These are phyloP conservation scores for Lactuca saligna DNA, from an alignment of 129 eudicot species.

Conservation along the genomic window DNA sequence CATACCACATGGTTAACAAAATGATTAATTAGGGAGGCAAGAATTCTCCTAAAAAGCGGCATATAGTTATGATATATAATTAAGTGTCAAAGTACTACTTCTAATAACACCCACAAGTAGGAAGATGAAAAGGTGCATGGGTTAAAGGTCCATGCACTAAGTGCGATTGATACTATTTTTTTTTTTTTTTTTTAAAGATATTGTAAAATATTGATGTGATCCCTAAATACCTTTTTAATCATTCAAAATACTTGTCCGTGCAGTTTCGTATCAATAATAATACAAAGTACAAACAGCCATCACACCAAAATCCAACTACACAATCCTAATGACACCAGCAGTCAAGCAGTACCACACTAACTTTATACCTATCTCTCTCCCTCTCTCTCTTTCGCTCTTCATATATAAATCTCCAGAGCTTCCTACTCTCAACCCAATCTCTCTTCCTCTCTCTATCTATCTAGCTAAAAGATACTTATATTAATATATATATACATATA, in stretches of 20 bases:
- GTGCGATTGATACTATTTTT: conserved; percentile 32
- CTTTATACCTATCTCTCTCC: conserved; percentile 25
- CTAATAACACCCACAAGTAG: conserved; percentile 12
- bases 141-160: conserved; percentile 36
- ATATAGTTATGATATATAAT: neutral
- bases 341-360: conserved; percentile 27
- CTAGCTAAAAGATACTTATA: neutral
- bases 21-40: neutral
- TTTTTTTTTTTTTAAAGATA: conserved; percentile 26
- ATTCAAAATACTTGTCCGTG: conserved; percentile 59
- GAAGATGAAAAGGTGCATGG: conserved; percentile 28
- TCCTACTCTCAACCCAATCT: conserved; percentile 40
- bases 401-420: conserved; percentile 31
- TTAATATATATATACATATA: conserved; percentile 4
- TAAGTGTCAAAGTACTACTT: neutral
- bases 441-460: neutral
- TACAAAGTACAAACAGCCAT: conserved; percentile 32
- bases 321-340: conserved; percentile 24
- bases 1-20: neutral
- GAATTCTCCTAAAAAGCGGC: neutral
- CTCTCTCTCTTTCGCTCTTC: conserved; percentile 21
- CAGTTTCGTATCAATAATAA: conserved; percentile 46
- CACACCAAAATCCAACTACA: conserved; percentile 42
- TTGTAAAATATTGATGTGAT: conserved; percentile 36
- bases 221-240: conserved; percentile 27